phyloP scores from a whole-genome alignment of 805 yeast genomes.

The Tetrapisispora taiwanensis region DNA sequence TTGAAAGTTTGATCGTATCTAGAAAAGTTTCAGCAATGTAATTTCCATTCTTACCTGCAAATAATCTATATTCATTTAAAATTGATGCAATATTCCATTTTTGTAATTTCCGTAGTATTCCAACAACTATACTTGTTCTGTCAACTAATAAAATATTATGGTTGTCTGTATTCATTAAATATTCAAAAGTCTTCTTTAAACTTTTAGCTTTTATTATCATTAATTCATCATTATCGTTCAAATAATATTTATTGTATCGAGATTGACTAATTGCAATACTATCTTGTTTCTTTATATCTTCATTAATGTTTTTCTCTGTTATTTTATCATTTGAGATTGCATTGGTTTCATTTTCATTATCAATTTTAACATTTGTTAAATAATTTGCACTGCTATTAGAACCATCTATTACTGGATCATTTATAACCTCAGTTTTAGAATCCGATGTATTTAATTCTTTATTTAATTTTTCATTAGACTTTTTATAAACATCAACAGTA shows the following conservation, averaged over 20 bases:
- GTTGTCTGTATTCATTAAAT: slow-evolving; percentile 48
- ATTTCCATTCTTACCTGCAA: slow-evolving; percentile 60
- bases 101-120: slow-evolving; percentile 70
- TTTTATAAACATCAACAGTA: slow-evolving; percentile 5
- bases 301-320: neutral
- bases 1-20: slow-evolving; percentile 49
- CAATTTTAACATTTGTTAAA: too few species aligned
- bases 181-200: slow-evolving; percentile 54
- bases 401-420: neutral
- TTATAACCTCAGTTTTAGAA: neutral
- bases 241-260: slow-evolving; percentile 7
- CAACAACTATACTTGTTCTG: slow-evolving; percentile 67
- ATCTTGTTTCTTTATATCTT: neutral
- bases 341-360: too few species aligned
- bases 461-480: slow-evolving; percentile 9
- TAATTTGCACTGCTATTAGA: too few species aligned
- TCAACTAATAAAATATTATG: slow-evolving; percentile 72
- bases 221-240: slow-evolving; percentile 48
- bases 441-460: slow-evolving; percentile 3
- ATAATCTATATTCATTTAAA: slow-evolving; percentile 73
- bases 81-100: slow-evolving; percentile 84
- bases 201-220: slow-evolving; percentile 63
- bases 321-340: neutral
- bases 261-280: neutral
- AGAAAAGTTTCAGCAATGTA: slow-evolving; percentile 75